These are phyloP conservation scores for Colletotrichum truncatum DNA, from an alignment of 2,329 filamentous ascomycete species.

Conservation along the genomic window DNA sequence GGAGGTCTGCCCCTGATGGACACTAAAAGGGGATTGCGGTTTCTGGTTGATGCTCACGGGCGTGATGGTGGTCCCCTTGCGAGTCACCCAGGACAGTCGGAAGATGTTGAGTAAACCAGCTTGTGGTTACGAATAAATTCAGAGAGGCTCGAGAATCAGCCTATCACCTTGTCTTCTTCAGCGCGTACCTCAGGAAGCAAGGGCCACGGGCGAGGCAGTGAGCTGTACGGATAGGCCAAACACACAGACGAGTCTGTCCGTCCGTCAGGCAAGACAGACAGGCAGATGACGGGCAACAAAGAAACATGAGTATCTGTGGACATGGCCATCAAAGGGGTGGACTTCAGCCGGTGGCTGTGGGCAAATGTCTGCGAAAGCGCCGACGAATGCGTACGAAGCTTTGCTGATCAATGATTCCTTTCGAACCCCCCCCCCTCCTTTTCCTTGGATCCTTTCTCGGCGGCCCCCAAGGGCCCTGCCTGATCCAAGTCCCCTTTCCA, in stretches of 20 bases:
- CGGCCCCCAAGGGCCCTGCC: slow-evolving; percentile 11
- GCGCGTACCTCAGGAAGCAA: neutral
- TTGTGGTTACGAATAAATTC: slow-evolving; percentile 12
- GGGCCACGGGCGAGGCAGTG: neutral
- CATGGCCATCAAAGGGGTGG: neutral
- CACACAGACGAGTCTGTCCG: slow-evolving; percentile 9
- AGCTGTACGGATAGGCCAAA: neutral
- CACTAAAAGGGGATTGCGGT: neutral
- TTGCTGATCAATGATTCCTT: slow-evolving; percentile 1
- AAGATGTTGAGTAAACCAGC: neutral
- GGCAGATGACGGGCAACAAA: neutral
- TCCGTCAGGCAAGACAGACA: neutral
- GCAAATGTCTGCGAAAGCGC: slow-evolving; percentile 20
- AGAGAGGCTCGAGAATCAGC: neutral
- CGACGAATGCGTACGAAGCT: slow-evolving; percentile 14
- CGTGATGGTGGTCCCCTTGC: neutral
- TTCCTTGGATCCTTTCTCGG: neutral
- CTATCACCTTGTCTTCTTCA: neutral
- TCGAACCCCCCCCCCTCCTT: neutral
- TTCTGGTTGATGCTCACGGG: slow-evolving; percentile 6
- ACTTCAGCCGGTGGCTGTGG: slow-evolving; percentile 2
- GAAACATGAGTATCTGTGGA: slow-evolving; percentile 7
- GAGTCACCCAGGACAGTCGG: neutral
- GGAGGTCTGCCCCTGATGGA: slow-evolving; percentile 11
- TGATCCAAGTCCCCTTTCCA: slow-evolving; percentile 27